These are phyloP conservation scores for Cutaneotrichosporon cutaneum DNA, from an alignment of 1,284 basidiomycete species.

Conservation along the genomic window DNA sequence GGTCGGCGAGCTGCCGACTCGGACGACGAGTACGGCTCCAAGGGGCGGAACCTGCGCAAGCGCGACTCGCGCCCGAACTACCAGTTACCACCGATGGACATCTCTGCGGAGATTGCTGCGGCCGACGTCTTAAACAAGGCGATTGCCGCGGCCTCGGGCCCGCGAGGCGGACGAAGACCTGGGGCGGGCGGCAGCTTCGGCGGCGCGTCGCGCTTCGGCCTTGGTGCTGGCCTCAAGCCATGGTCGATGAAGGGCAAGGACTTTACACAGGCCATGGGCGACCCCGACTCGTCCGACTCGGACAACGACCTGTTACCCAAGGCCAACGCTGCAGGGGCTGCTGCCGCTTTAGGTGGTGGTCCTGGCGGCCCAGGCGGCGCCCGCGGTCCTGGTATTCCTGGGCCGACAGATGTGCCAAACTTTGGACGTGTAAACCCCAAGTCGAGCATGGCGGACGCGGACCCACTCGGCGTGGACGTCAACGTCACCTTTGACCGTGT, in stretches of 20 bases:
- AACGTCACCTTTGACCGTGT: slow-evolving; percentile 96
- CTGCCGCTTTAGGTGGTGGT: neutral
- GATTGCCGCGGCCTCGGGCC: slow-evolving; percentile 35
- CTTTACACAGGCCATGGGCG: slow-evolving; percentile 46
- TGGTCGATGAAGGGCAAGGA: slow-evolving; percentile 39
- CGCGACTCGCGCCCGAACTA: slow-evolving; percentile 50
- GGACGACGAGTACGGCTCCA: slow-evolving; percentile 36
- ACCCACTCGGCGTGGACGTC: slow-evolving; percentile 90
- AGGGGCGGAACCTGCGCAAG: slow-evolving; percentile 41
- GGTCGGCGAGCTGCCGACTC: slow-evolving; percentile 25
- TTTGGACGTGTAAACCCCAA: slow-evolving; percentile 52
- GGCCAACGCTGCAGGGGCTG: slow-evolving; percentile 7
- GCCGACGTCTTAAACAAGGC: slow-evolving; percentile 33
- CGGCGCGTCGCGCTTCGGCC: slow-evolving; percentile 38
- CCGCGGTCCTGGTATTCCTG: slow-evolving; percentile 65
- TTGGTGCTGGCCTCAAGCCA: slow-evolving; percentile 27
- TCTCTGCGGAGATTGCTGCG: slow-evolving; percentile 34
- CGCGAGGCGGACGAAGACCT: slow-evolving; percentile 14
- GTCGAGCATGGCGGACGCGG: slow-evolving; percentile 85
- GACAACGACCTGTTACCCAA: slow-evolving; percentile 19
- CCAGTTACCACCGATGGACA: slow-evolving; percentile 46
- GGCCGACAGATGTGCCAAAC: slow-evolving; percentile 55
- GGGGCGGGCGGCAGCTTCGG: slow-evolving; percentile 22
- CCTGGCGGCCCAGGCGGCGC: slow-evolving; percentile 7
- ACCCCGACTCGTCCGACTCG: slow-evolving; percentile 47